Evolutionary conservation across 2,329 filamentous ascomycete species (phyloP), one percentile per base, ranked within the genome.

Genomic region (Exophiala spinifera): DNA sequence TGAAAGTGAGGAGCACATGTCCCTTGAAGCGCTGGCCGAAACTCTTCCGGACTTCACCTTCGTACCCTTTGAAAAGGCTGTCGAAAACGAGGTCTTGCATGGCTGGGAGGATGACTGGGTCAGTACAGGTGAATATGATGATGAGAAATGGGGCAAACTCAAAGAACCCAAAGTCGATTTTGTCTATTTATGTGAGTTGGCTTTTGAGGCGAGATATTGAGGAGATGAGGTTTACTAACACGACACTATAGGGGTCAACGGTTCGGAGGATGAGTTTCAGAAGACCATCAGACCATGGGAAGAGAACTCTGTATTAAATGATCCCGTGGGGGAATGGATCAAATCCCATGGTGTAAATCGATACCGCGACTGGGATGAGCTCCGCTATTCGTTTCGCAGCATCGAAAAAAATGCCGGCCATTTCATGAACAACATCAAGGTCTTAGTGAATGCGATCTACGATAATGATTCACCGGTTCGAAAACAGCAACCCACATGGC

Each of bases 91-190:
- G 15, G 55, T 55, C 17, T 43, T 58, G 20, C 45, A 57, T 11
- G 57, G 57, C 4, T 60, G 57, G 57, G 57, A 60, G 43, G 57
- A 60, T 40, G 50, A 55, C 3, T 60, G 57, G 57, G 40, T 60
- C n/a, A 21, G 43, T 44, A 17, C 28, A 54, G 57, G 42, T 5
- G 49, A 34, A 5, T 60, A 55, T 43, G 51, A 60, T 19, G n/a
- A 13, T 11, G 46, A 55, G n/a, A 56, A 46, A 49, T 57, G 51
- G 55, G 53, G 56, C n/a, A 52, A 48, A 13, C 34, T 60, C 25
- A 31, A 49, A 17, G 57, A 60, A 19, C 55, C 55, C 21, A 57
- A 60, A 51, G 55, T 60, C n/a, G 57, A 60, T 47, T 57, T 60
- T 40, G 57, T 60, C 1, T 60, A 60, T 45, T 49, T 55, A n/a